Percentiles rank a stretch among this genome's conserved stretches.
These are phyloP conservation scores for Chalciporus chontae DNA, from an alignment of 768 basidiomycete species.

Conservation along the genomic window DNA sequence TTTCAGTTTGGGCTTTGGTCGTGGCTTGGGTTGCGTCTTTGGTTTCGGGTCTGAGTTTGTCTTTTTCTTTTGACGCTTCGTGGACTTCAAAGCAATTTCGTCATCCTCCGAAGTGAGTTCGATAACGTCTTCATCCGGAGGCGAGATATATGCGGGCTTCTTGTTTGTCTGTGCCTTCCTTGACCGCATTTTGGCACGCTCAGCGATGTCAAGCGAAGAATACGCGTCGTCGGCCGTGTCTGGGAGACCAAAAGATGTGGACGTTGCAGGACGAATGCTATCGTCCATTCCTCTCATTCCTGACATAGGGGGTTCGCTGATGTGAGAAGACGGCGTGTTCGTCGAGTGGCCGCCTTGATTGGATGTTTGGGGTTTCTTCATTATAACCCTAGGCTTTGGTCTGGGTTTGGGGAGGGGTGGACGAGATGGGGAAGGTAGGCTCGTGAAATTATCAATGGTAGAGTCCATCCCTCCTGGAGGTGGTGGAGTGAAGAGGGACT, in stretches of 20 bases:
- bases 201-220: constrained; percentile 44
- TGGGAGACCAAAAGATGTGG: constrained; percentile 8
- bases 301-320: constrained; percentile 15
- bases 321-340: constrained; percentile 19
- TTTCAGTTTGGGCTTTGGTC: constrained; percentile 25
- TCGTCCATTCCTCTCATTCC: constrained; percentile 14
- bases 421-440: constrained; percentile 5
- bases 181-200: constrained; percentile 55
- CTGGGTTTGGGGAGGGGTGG: constrained; percentile 15
- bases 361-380: constrained; percentile 13
- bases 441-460: constrained; percentile 16
- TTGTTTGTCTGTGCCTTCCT: constrained; percentile 29
- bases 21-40: constrained; percentile 23
- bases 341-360: neutral
- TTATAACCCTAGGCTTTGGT: constrained; percentile 32
- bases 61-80: constrained; percentile 31
- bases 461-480: neutral
- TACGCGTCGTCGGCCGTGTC: constrained; percentile 16
- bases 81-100: constrained; percentile 31
- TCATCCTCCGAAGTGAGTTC: constrained; percentile 46
- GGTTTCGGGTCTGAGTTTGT: constrained; percentile 25
- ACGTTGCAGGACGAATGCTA: constrained; percentile 17
- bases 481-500: constrained; percentile 30
- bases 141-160: constrained; percentile 1
- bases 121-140: constrained; percentile 35